Base-by-base conservation (phyloP, 2,329 filamentous ascomycete species). In the Arthrobotrys pseudoclavata region DNA sequence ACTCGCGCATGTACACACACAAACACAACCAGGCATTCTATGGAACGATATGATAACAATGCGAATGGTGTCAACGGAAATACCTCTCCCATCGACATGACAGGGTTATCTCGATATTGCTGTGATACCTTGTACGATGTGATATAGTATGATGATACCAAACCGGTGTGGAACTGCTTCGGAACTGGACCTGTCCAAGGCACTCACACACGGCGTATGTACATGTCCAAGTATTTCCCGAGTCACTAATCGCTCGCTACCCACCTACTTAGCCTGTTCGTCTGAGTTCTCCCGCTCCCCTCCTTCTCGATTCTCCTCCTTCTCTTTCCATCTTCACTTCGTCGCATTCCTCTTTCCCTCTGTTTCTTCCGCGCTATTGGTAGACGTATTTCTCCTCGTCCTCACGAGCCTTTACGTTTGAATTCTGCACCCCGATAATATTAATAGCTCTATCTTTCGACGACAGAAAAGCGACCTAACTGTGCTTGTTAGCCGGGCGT, bases 401-500 rank as follows among this genome's bases (percentile, higher is more conserved):
- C 45, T 48, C 40, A 48, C 29, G 37, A 42, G 34, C 52, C 29
- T 42, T 22, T 13, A 40, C 48, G 22, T 31, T 52, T 40, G 37
- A n/a, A n/a, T 40, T 67, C 29, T 50, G 18, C 52, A 45, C 5
- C 31, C 31, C 20, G 31, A 40, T 53, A 34, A 40, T 53, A 53
- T 42, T 42, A 45, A 45, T 45, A 45, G 42, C 18, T n/a, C 55
- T 12, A 42, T 55, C 24, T 42, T 26, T 47, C 29, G 37, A 42
- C 37, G 37, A 45, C 18, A 20, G n/a, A 69, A 22, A 45, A 50
- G 47, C 31, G 24, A 22, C 52, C 37, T 55, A 53, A 34, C 50
- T 60, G 42, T 45, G 22, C 18, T 37, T 29, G 34, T 57, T 69
- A 69, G 42, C 67, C 67, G 67, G 67, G 67, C 67, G 67, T 69